Base-by-base conservation (phyloP, 257 asterid genomes). In the Przewalskia tangutica region DNA sequence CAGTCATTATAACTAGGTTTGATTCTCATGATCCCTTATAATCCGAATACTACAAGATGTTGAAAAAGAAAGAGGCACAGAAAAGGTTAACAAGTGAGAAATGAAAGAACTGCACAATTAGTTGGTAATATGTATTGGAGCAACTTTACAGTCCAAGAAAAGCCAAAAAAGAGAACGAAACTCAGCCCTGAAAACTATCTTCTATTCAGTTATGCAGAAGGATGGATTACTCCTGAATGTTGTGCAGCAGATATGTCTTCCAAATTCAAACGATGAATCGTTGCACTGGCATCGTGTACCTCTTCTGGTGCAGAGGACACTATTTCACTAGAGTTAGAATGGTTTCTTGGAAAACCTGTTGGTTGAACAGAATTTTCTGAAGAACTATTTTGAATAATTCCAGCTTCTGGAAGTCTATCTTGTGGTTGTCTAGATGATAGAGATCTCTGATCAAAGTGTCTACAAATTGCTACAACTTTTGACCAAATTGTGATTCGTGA, bases 391-490 rank as follows among this genome's bases (percentile, higher is more conserved):
- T 34, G 64, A 54, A 44, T 23, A 36, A n/a, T 46, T 79, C 42
- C 38, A 56, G 59, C 55, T 38, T 79, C 82, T 36, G 82, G 70
- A 44, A 78, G 65, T 56, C 36, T 38, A 12, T 79, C 82, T 59
- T 58, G 38, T 23, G 73, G 82, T 36, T 9, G 38, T 71, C 11
- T 38, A 42, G 65, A 79, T 23, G 80, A 84, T 34, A 82, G 70
- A 53, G 83, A 88, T 56, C 85, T 80, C 64, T 82, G 83, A 56
- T 88, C 88, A 42, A 88, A 88, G 64, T 88, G 85, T 83, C 81
- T 82, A 77, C 85, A 68, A 3, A 86, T 4, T 12, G 85, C 88
- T 0, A 82, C 18, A 1, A 82, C 1, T 77, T 88, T 88, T 14
- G 89, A 82, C 83, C 85, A 73, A 63, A 82, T 5, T 18, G 87